Evolutionary conservation across 1,284 basidiomycete genomes (phyloP).

Genomic region (Cutaneotrichosporon sp.): DNA sequence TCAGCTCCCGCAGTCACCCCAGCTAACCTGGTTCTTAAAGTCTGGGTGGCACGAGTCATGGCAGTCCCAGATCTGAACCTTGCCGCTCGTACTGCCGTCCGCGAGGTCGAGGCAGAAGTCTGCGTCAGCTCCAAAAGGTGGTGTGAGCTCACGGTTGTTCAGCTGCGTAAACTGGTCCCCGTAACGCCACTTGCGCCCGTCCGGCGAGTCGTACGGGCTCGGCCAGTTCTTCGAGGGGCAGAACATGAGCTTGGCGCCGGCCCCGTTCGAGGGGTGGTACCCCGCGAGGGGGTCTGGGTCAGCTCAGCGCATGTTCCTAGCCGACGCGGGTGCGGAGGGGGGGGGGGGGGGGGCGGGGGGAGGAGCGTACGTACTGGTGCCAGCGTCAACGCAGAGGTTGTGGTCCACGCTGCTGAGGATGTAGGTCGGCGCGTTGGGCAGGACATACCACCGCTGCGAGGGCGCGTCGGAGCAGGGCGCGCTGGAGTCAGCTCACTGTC

Average conservation of each 20-base stretch:
- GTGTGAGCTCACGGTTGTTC: not conserved
- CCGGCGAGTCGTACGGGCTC: conserved; percentile 6
- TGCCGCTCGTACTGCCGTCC: not conserved
- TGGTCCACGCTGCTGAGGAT: not conserved
- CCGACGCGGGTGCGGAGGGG: too few species aligned
- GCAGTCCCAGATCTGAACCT: conserved; percentile 13
- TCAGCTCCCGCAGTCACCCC: not conserved
- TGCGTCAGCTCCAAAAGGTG: not conserved
- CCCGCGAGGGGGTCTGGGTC: not conserved
- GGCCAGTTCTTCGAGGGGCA: conserved; percentile 7
- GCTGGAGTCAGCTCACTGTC: not conserved
- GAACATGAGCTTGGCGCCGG: not conserved
- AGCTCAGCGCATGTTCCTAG: too few species aligned
- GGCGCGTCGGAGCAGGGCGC: not conserved
- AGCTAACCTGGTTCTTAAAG: not conserved
- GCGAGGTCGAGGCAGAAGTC: conserved; percentile 12
- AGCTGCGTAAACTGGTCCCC: not conserved
- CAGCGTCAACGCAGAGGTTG: conserved; percentile 5
- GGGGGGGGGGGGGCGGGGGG: not conserved
- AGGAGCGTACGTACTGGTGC: conserved; percentile 4
- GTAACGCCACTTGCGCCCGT: not conserved
- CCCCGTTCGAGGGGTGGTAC: not conserved
- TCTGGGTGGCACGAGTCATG: not conserved
- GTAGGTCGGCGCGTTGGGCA: not conserved
- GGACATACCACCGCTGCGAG: not conserved